A percentile compares a stretch with the other conserved stretches of the same genome.
These are phyloP conservation scores for Cystobasidium slooffiae DNA, from an alignment of 1,284 basidiomycete genomes.

Conservation along the genomic window DNA sequence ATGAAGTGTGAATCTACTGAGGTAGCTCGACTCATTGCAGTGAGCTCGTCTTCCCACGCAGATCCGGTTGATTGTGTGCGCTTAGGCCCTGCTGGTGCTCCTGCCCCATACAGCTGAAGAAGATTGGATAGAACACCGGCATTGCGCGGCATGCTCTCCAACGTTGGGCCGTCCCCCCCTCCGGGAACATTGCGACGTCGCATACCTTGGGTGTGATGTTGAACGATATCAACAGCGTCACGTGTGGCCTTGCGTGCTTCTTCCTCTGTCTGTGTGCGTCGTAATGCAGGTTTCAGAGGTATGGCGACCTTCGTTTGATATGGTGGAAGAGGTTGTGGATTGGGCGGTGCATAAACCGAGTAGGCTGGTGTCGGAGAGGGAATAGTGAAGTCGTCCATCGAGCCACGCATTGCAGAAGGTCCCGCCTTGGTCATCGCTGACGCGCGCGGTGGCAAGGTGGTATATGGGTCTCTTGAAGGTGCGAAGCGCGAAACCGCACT, in stretches of 20 bases:
- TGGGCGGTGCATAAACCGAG: slow-evolving; percentile 19
- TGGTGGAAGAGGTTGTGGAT: background rate
- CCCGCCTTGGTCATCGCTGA: background rate
- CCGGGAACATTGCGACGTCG: background rate
- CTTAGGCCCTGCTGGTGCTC: slow-evolving; percentile 7
- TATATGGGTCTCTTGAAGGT: slow-evolving; percentile 4
- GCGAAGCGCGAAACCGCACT: background rate
- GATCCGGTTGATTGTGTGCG: slow-evolving; percentile 7
- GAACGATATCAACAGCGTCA: slow-evolving; percentile 38
- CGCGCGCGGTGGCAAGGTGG: background rate
- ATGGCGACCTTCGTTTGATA: background rate
- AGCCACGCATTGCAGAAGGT: background rate
- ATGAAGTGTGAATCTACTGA: slow-evolving; percentile 14
- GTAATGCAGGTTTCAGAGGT: slow-evolving; percentile 33
- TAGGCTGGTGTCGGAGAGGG: slow-evolving; percentile 21
- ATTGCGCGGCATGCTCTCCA: slow-evolving; percentile 7
- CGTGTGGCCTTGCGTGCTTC: slow-evolving; percentile 26
- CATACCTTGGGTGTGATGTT: slow-evolving; percentile 31
- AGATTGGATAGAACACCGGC: slow-evolving; percentile 49
- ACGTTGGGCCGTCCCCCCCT: background rate
- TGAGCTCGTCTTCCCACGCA: slow-evolving; percentile 20
- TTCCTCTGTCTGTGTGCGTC: slow-evolving; percentile 36
- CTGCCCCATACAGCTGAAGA: slow-evolving; percentile 48
- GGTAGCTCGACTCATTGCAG: slow-evolving; percentile 14
- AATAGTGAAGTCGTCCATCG: background rate